Evolutionary conservation across 2,329 filamentous ascomycete species (phyloP).

Genomic region (Clonostachys rhizophaga): DNA sequence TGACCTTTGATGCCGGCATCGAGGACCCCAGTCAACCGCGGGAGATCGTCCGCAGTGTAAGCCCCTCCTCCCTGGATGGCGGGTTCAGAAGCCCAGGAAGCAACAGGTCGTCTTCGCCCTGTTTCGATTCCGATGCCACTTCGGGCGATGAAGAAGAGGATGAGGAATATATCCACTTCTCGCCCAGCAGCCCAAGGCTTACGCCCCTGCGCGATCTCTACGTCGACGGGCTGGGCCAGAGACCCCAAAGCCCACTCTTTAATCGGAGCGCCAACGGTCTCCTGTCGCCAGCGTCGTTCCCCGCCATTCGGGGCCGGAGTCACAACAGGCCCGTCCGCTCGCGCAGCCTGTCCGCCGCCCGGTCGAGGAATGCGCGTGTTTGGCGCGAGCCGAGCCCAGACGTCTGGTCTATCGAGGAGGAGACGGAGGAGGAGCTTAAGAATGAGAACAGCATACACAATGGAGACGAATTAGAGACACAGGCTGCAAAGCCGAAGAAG

Average conservation of each 20-base stretch:
- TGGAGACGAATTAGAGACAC: constrained; percentile 8
- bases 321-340: constrained; percentile 19
- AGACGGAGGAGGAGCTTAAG: constrained; percentile 48
- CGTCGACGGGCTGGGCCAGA: constrained; percentile 23
- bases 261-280: constrained; percentile 19
- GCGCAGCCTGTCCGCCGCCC: constrained; percentile 14
- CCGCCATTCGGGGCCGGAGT: constrained; percentile 19
- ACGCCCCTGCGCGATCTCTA: constrained; percentile 37
- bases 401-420: constrained; percentile 56
- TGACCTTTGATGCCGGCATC: constrained; percentile 55
- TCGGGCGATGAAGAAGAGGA: constrained; percentile 40
- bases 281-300: constrained; percentile 20
- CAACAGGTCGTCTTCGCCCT: constrained; percentile 23
- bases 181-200: constrained; percentile 28
- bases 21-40: constrained; percentile 40
- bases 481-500: constrained; percentile 47
- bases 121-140: constrained; percentile 32
- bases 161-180: constrained; percentile 46
- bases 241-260: constrained; percentile 22
- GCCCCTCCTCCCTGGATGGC: constrained; percentile 49
- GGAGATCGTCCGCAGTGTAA: constrained; percentile 47
- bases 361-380: constrained; percentile 31
- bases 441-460: constrained; percentile 17
- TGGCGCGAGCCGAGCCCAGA: constrained; percentile 56
- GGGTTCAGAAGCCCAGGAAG: constrained; percentile 30